A percentile compares a stretch with the other conserved stretches of the same genome.
phyloP scores from a whole-genome alignment of 306 rosid species.

The Bauhinia variegata region DNA sequence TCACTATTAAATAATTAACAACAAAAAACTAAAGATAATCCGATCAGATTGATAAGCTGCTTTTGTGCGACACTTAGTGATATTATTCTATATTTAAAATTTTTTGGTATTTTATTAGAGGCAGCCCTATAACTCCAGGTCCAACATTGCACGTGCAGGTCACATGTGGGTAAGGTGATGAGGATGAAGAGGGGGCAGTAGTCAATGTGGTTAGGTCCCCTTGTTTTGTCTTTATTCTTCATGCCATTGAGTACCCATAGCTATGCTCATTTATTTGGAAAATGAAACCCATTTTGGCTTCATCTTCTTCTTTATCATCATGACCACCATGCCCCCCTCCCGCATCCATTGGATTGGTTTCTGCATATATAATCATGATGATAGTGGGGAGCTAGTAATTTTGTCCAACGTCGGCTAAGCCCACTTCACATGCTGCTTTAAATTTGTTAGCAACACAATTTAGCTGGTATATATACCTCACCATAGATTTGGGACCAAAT shows the following conservation, averaged over 20 bases:
- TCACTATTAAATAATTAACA: not conserved
- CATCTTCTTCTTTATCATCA: slow-evolving; percentile 61
- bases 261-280: slow-evolving; percentile 75
- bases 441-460: slow-evolving; percentile 39
- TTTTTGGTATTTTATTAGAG: slow-evolving; percentile 7
- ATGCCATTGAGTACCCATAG: slow-evolving; percentile 77
- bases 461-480: slow-evolving; percentile 26
- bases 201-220: slow-evolving; percentile 74
- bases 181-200: slow-evolving; percentile 37
- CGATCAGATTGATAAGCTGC: not conserved
- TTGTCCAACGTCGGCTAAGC: slow-evolving; percentile 56
- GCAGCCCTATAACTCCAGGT: not conserved
- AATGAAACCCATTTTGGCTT: slow-evolving; percentile 68
- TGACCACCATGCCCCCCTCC: slow-evolving; percentile 41
- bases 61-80: slow-evolving; percentile 7
- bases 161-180: slow-evolving; percentile 13
- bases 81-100: not conserved
- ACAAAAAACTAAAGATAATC: not conserved
- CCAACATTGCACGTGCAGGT: slow-evolving; percentile 1
- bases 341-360: slow-evolving; percentile 40
- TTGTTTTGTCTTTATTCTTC: slow-evolving; percentile 62
- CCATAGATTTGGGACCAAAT: slow-evolving; percentile 39
- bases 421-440: slow-evolving; percentile 52
- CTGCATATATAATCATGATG: slow-evolving; percentile 50
- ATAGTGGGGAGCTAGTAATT: slow-evolving; percentile 45